phyloP scores from a whole-genome alignment of 2,329 filamentous ascomycete genomes.

The Sarocladiaceae sp. region DNA sequence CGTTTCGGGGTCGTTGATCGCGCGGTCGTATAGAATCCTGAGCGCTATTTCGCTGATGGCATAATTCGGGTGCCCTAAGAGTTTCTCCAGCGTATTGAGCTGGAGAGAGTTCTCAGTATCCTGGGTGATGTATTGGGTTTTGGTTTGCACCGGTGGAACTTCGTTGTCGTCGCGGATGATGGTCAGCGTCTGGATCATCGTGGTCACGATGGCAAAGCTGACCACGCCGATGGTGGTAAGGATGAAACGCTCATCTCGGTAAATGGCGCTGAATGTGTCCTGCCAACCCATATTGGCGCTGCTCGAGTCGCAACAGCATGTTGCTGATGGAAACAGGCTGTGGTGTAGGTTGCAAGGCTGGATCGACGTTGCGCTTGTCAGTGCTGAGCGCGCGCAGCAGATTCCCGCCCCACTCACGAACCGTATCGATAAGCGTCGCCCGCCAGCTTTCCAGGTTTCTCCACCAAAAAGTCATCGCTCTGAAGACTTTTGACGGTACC shows the following conservation, averaged over 20 bases:
- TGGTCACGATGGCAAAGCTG: constrained; percentile 50
- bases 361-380: too few relatives aligned
- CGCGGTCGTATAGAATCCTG: constrained; percentile 50
- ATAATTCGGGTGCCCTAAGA: constrained; percentile 65
- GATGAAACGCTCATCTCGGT: constrained; percentile 47
- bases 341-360: background rate
- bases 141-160: constrained; percentile 57
- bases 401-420: background rate
- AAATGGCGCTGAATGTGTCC: constrained; percentile 21
- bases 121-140: constrained; percentile 68
- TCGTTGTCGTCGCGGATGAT: constrained; percentile 58
- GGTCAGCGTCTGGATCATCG: constrained; percentile 52
- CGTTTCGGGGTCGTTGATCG: constrained; percentile 50
- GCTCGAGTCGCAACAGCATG: background rate
- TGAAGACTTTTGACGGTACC: constrained; percentile 7
- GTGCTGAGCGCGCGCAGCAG: too few relatives aligned
- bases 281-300: constrained; percentile 32
- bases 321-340: background rate
- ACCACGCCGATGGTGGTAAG: constrained; percentile 49
- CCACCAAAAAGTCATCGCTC: constrained; percentile 8
- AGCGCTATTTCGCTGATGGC: constrained; percentile 64
- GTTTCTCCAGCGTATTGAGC: constrained; percentile 57
- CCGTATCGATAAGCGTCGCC: constrained; percentile 19
- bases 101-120: constrained; percentile 68
- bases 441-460: background rate